Evolutionary conservation across 768 basidiomycete species (phyloP).

Genomic region (Russula earlei): DNA sequence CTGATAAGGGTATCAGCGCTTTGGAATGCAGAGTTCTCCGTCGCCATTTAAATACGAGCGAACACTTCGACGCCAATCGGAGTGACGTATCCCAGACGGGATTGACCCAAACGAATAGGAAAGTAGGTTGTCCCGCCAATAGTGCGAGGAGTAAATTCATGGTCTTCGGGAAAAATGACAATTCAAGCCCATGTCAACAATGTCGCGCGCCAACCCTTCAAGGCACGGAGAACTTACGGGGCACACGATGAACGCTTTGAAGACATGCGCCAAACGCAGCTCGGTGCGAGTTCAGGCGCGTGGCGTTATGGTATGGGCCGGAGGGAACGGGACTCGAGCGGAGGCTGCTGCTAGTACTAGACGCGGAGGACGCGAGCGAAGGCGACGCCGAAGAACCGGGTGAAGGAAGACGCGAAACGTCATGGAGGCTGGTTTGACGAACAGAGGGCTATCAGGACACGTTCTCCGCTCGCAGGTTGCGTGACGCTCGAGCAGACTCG

Average conservation of each 20-base stretch:
- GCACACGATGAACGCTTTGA: neutral
- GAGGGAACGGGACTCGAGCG: conserved; percentile 6
- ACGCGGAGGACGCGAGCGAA: neutral
- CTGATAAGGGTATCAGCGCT: neutral
- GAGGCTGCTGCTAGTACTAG: conserved; percentile 9
- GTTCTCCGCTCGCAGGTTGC: neutral
- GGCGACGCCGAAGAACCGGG: neutral
- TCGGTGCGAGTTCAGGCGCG: neutral
- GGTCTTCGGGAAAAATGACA: neutral
- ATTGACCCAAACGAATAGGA: conserved; percentile 4
- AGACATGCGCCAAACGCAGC: neutral
- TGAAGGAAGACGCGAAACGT: neutral
- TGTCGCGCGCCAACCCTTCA: too few relatives aligned
- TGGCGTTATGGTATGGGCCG: neutral
- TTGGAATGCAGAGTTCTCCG: too few relatives aligned
- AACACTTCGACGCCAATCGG: conserved; percentile 10
- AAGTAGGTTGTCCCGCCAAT: conserved; percentile 16
- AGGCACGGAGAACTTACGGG: neutral
- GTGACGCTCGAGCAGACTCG: neutral
- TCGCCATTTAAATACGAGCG: neutral
- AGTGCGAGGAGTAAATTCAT: neutral
- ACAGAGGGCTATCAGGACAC: neutral
- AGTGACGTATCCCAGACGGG: conserved; percentile 7
- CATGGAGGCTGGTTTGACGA: neutral
- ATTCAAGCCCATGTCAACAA: neutral